phyloP scores from a whole-genome alignment of 768 basidiomycete genomes.

The Termitomyces sp. region DNA sequence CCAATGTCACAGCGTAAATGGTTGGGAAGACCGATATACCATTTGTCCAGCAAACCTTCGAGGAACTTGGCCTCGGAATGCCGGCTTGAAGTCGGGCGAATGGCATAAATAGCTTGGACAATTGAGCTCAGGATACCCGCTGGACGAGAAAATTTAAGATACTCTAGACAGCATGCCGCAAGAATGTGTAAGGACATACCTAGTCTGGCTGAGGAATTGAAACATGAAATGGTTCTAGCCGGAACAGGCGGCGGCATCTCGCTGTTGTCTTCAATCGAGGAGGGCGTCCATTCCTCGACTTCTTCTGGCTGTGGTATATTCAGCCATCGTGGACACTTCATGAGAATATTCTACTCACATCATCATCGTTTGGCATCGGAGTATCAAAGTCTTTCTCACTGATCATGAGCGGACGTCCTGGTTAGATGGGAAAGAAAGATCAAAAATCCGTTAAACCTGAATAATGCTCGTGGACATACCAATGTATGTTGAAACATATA shows the following conservation, averaged over 20 bases:
- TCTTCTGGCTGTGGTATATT: constrained; percentile 53
- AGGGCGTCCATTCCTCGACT: constrained; percentile 45
- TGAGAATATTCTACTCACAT: constrained; percentile 34
- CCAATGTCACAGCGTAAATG: constrained; percentile 63
- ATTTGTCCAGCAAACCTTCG: constrained; percentile 65
- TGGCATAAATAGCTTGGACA: constrained; percentile 69
- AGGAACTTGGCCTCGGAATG: constrained; percentile 54
- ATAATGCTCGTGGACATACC: constrained; percentile 33
- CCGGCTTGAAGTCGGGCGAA: constrained; percentile 51
- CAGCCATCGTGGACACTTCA: neutral
- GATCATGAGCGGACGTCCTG: constrained; percentile 70
- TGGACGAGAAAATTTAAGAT: constrained; percentile 22
- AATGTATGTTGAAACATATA: constrained; percentile 77
- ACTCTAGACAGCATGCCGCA: neutral
- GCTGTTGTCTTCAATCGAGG: constrained; percentile 26
- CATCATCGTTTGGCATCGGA: constrained; percentile 54
- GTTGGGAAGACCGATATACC: constrained; percentile 69
- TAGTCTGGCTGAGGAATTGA: constrained; percentile 70
- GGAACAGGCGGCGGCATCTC: constrained; percentile 32
- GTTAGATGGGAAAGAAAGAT: constrained; percentile 1
- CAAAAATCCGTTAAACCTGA: neutral
- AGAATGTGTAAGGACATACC: constrained; percentile 41
- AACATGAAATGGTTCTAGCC: constrained; percentile 64
- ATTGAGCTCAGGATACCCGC: constrained; percentile 69
- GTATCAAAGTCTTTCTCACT: constrained; percentile 78